Evolutionary conservation across 2,329 filamentous ascomycete species (phyloP).

Genomic region (Xylariaceae sp.): DNA sequence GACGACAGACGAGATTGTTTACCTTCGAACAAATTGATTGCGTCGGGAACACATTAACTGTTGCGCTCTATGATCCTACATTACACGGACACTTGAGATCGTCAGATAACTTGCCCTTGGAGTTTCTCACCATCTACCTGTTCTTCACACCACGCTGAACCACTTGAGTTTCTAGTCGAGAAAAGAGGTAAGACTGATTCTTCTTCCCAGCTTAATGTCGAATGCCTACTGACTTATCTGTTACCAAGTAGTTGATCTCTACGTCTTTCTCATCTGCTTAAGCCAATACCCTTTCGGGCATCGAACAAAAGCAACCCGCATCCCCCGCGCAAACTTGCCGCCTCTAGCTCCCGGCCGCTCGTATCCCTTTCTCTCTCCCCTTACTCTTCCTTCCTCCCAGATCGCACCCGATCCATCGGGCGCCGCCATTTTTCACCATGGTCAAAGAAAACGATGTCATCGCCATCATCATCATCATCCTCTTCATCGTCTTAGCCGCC

Average conservation of each 20-base stretch:
- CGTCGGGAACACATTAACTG: no score
- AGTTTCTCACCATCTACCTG: neutral
- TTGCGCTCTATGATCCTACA: no score
- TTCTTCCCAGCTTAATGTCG: neutral
- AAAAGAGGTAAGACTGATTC: neutral
- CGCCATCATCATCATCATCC: slow-evolving; percentile 71
- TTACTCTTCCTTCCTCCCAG: neutral
- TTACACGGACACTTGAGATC: no score
- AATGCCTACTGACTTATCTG: neutral
- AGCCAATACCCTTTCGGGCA: neutral
- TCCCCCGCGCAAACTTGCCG: neutral
- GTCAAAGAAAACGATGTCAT: slow-evolving; percentile 71
- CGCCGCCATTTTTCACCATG: slow-evolving; percentile 48
- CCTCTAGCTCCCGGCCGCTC: neutral
- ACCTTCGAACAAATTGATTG: no score
- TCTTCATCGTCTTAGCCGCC: slow-evolving; percentile 67
- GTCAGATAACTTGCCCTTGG: no score
- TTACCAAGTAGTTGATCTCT: no score
- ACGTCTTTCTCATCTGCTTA: no score
- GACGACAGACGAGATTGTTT: no score
- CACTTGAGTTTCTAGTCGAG: neutral
- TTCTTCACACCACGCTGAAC: neutral
- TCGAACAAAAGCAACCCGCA: neutral
- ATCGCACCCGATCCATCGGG: neutral
- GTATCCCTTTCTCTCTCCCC: neutral